A percentile compares a stretch with the other conserved stretches of the same genome.
Evolutionary conservation across 345 rosid genomes (phyloP).

Genomic region (Ceriops zippeliana): DNA sequence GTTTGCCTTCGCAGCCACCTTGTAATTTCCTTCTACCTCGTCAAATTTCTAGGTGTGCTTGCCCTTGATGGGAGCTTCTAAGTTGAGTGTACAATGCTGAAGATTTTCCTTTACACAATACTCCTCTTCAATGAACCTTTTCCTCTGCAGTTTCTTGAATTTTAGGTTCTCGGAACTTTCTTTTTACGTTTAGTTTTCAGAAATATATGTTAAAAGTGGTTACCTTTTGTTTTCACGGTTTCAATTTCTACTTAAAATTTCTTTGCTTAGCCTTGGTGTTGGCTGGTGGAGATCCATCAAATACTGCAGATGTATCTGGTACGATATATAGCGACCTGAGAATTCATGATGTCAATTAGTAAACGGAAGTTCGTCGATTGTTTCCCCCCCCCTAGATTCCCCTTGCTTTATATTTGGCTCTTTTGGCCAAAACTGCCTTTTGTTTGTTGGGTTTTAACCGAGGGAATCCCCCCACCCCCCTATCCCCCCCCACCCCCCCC

Average conservation of each 20-base stretch:
- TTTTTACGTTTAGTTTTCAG: neutral
- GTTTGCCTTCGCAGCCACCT: neutral
- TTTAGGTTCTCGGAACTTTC: neutral
- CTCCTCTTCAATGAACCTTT: neutral
- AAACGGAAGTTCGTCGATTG: too few relatives aligned
- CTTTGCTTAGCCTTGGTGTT: constrained; percentile 58
- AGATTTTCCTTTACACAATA: neutral
- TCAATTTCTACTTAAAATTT: constrained; percentile 17
- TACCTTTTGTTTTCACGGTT: constrained; percentile 7
- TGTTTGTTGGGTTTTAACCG: constrained; percentile 29
- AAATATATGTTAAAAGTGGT: neutral
- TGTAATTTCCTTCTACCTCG: too few relatives aligned
- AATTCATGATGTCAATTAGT: too few relatives aligned
- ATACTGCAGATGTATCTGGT: constrained; percentile 54
- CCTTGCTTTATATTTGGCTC: neutral
- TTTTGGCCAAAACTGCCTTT: neutral
- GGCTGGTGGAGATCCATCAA: constrained; percentile 80
- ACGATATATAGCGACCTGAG: too few relatives aligned
- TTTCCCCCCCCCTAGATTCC: too few relatives aligned
- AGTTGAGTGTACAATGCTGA: neutral
- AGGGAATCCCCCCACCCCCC: too few relatives aligned
- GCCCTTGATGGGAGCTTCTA: neutral
- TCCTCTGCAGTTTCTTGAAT: neutral
- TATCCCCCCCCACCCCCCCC: too few relatives aligned
- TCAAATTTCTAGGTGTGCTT: neutral